Evolutionary conservation across 495 filamentous ascomycete genomes (phyloP).

Genomic region (Elasticomyces elasticus): DNA sequence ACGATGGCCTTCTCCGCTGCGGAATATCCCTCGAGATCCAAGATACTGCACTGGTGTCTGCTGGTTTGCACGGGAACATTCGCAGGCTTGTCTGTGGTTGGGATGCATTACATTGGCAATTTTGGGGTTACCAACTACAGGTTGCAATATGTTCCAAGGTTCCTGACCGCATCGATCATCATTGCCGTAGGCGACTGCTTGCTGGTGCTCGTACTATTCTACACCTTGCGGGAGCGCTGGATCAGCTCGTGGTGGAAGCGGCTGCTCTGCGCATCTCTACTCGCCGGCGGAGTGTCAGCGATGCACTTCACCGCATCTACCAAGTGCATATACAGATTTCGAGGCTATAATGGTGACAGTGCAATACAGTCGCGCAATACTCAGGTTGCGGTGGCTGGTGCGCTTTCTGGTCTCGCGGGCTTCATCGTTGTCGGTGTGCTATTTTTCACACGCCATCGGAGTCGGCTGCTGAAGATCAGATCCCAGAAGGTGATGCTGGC

Average conservation of each 20-base stretch:
- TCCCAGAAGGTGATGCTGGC: conserved; percentile 73
- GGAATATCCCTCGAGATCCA: conserved; percentile 19
- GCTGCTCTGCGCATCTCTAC: conserved; percentile 49
- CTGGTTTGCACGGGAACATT: conserved; percentile 50
- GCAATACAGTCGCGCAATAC: conserved; percentile 39
- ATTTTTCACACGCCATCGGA: conserved; percentile 11
- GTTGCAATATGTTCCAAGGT: conserved; percentile 44
- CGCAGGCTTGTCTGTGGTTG: conserved; percentile 64
- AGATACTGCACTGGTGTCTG: conserved; percentile 1
- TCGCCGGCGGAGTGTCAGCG: conserved; percentile 66
- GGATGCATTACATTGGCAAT: conserved; percentile 87
- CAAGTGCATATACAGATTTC: conserved; percentile 56
- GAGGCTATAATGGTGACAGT: conserved; percentile 17
- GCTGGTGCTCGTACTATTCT: conserved; percentile 63
- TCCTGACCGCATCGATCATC: conserved; percentile 58
- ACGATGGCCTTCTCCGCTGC: conserved; percentile 59
- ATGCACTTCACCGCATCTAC: conserved; percentile 82
- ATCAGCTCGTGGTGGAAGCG: conserved; percentile 70
- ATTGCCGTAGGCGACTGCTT: conserved; percentile 64
- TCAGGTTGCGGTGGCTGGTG: conserved; percentile 18
- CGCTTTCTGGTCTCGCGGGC: conserved; percentile 27
- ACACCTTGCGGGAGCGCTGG: conserved; percentile 65
- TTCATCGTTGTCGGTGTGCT: conserved; percentile 56
- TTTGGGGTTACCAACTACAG: conserved; percentile 70
- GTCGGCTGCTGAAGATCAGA: conserved; percentile 32